phyloP scores from a whole-genome alignment of 2,329 filamentous ascomycete species.

The Aspergillus alliaceus region DNA sequence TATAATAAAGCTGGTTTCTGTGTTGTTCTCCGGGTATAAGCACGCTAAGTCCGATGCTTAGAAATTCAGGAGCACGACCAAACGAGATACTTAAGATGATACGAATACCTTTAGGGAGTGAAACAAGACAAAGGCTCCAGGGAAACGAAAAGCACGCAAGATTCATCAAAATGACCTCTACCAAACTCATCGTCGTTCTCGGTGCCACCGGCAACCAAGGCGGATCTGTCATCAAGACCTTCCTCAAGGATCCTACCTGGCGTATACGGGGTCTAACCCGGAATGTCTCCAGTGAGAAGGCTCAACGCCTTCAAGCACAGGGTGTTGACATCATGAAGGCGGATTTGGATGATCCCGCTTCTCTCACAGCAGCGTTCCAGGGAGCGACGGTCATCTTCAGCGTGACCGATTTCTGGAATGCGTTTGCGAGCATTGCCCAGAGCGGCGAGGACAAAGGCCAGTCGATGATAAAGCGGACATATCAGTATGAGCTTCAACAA shows the following conservation, averaged over 20 bases:
- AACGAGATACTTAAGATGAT: not conserved
- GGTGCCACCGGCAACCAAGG: slow-evolving; percentile 33
- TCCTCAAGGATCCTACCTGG: slow-evolving; percentile 13
- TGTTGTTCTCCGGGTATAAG: not conserved
- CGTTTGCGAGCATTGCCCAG: slow-evolving; percentile 20
- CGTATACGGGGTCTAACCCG: slow-evolving; percentile 40
- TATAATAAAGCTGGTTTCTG: not conserved
- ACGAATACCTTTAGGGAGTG: not conserved
- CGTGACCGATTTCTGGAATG: slow-evolving; percentile 34
- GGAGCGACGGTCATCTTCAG: slow-evolving; percentile 42
- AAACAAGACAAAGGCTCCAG: not conserved
- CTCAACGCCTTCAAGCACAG: slow-evolving; percentile 26
- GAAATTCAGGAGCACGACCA: not conserved
- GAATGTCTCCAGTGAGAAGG: slow-evolving; percentile 38
- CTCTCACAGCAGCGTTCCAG: slow-evolving; percentile 36
- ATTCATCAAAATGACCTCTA: not conserved
- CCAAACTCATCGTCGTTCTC: slow-evolving; percentile 31
- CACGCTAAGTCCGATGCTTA: not conserved
- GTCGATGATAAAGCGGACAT: not conserved
- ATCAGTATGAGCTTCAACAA: slow-evolving; percentile 35
- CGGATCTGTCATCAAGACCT: slow-evolving; percentile 18
- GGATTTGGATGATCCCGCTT: slow-evolving; percentile 32
- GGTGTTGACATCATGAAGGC: slow-evolving; percentile 41
- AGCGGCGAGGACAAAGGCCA: slow-evolving; percentile 13
- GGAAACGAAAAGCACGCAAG: not conserved